Percentiles rank a stretch among this genome's conserved stretches.
phyloP scores from a whole-genome alignment of 2,329 filamentous ascomycete species.

The Tolypocladium album region DNA sequence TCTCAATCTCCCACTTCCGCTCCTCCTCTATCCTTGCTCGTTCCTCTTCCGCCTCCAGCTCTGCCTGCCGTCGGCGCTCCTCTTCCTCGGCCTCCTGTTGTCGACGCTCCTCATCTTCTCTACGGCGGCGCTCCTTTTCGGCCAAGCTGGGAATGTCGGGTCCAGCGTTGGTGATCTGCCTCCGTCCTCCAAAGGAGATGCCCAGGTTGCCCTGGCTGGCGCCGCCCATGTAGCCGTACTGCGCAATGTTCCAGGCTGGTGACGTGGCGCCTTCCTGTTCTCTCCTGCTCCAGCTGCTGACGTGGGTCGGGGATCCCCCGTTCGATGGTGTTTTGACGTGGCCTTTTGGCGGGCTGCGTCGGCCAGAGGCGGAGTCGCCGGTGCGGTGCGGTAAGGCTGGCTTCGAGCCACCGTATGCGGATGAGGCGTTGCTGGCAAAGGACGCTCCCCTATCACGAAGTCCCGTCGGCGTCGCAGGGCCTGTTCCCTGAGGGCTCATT shows the following conservation, averaged over 20 bases:
- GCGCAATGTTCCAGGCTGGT: constrained; percentile 96
- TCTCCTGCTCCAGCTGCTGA: constrained; percentile 87
- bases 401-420: constrained; percentile 28
- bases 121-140: constrained; percentile 67
- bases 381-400: constrained; percentile 37
- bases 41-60: constrained; percentile 49
- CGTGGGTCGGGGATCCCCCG: constrained; percentile 38
- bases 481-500: constrained; percentile 58
- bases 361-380: constrained; percentile 42
- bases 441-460: constrained; percentile 38
- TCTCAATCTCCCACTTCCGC: constrained; percentile 55
- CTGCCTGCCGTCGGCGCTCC: constrained; percentile 32
- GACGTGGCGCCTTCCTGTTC: constrained; percentile 69
- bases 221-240: constrained; percentile 97
- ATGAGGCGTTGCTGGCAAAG: constrained; percentile 48
- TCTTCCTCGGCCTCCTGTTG: constrained; percentile 43
- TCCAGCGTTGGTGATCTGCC: constrained; percentile 80
- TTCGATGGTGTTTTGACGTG: constrained; percentile 32
- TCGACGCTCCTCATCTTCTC: constrained; percentile 50
- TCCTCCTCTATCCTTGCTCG: constrained; percentile 52
- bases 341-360: constrained; percentile 53
- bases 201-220: constrained; percentile 93
- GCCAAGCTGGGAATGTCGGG: constrained; percentile 71
- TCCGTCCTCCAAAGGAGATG: constrained; percentile 79
- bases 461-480: constrained; percentile 35